Conservation (phyloP, 768 basidiomycete species). For the Rhodotorula babjevae region DNA sequence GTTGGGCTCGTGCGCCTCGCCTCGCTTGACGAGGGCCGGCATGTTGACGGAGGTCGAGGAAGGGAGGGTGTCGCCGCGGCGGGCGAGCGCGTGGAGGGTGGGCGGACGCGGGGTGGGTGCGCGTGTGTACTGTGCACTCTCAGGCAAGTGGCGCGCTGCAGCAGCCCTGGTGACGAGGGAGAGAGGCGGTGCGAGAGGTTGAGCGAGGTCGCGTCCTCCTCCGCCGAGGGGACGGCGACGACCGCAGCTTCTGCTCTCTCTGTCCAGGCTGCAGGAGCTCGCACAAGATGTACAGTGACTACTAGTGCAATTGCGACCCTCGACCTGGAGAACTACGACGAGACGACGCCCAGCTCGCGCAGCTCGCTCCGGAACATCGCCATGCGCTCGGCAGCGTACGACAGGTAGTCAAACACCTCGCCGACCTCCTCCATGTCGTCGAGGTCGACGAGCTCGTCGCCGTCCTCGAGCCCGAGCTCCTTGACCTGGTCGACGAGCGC, state of each 20-base stretch:
- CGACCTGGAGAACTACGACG: not conserved
- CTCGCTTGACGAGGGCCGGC: not conserved
- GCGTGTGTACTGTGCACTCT: not conserved
- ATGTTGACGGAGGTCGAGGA: not conserved
- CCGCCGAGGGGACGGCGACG: no score
- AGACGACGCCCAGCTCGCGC: slow-evolving; percentile 44
- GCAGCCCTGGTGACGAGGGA: no score
- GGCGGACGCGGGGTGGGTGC: no score
- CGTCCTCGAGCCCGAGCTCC: slow-evolving; percentile 15
- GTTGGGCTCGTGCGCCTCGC: slow-evolving; percentile 6
- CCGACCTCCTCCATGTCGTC: slow-evolving; percentile 56
- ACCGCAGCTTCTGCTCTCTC: no score
- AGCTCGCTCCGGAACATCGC: slow-evolving; percentile 50
- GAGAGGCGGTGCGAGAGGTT: not conserved
- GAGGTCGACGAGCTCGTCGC: slow-evolving; percentile 52
- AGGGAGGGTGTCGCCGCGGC: not conserved
- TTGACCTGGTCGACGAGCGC: slow-evolving; percentile 17
- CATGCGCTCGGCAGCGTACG: slow-evolving; percentile 59
- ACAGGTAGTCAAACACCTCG: slow-evolving; percentile 81
- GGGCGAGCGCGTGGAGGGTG: not conserved
- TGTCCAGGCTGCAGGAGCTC: no score
- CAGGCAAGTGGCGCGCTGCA: no score
- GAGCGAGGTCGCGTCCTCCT: not conserved
- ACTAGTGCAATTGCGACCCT: not conserved
- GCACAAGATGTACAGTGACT: not conserved